These are phyloP conservation scores for Oenanthe javanica DNA, from an alignment of 140 eudicot genomes.

Conservation along the genomic window DNA sequence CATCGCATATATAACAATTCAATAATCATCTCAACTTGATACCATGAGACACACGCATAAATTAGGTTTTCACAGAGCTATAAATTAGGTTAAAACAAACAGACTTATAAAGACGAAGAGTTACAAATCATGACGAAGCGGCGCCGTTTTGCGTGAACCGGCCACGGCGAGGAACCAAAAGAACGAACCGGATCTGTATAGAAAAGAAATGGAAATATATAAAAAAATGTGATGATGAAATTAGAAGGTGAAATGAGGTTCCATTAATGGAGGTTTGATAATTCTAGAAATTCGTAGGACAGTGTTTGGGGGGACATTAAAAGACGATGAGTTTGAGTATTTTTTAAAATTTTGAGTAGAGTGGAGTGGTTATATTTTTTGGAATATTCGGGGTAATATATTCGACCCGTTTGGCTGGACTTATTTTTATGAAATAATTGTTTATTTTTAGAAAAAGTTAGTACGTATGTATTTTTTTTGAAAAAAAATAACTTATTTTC, in stretches of 20 bases:
- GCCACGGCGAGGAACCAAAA: background rate
- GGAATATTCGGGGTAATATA: too few species aligned
- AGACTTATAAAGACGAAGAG: background rate
- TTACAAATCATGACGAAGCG: background rate
- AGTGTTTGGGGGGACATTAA: background rate
- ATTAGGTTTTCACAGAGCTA: background rate
- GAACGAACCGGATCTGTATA: background rate
- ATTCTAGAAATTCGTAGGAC: background rate
- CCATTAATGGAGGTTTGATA: background rate
- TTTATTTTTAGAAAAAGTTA: too few species aligned
- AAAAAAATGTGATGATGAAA: background rate
- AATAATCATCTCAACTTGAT: background rate
- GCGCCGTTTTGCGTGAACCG: background rate
- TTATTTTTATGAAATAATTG: too few species aligned
- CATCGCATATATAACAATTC: background rate
- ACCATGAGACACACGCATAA: background rate
- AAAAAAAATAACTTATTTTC: too few species aligned
- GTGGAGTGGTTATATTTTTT: background rate
- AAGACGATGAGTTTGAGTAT: background rate
- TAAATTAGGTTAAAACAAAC: background rate
- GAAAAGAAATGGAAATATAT: background rate
- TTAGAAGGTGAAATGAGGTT: background rate
- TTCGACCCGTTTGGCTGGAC: too few species aligned
- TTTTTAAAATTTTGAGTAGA: background rate
- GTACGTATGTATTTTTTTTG: too few species aligned